Base-by-base conservation (phyloP, 202 grass and related monocot genomes). In the Carex arenaria region DNA sequence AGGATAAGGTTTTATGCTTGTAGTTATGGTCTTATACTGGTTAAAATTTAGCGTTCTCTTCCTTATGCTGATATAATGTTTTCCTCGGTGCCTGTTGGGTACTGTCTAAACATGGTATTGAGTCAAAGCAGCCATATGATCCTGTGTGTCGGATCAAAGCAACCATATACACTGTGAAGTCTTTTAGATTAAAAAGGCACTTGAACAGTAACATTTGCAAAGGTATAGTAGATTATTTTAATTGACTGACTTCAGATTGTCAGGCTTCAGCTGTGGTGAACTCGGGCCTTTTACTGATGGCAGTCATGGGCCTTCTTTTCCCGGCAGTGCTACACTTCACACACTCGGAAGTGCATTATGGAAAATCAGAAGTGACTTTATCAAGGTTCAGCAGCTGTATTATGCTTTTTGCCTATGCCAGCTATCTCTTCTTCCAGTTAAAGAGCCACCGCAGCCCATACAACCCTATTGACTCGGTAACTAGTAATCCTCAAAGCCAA, bases 311-410 rank as follows among this genome's bases (percentile, higher is more conserved):
- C 67, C 85, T 98, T 56, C 89, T 95, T 91, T 98, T 98, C 85
- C 96, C 96, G 60, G 96, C 96, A 63, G 96, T 98, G 65, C 96
- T 98, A 85, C 96, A 93, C 70, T 98, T 95, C 87, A 98, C 96
- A 75, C 96, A 93, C 78, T 98, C 96, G 65, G 96, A 98, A 89
- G 83, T 83, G 8, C 96, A 98, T 18, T 95, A 98, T 85, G 93
- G 93, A 86, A 98, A 93, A 95, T 98, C 96, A 55, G 96, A 98
- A 90, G 85, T 98, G 74, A 68, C 96, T 84, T 91, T 98, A 63
- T 98, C 96, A 92, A 93, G 96, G 72, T 98, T 98, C 84, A 98
- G 93, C 85, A 98, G 96, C 85, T 98, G 96, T 81, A 88, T 98
- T 82, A 98, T 98, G 96, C 96, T 98, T 89, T 88, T 93, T 64